Conservation (phyloP, 169 alveolate species). For the Eimeria acervulina region DNA sequence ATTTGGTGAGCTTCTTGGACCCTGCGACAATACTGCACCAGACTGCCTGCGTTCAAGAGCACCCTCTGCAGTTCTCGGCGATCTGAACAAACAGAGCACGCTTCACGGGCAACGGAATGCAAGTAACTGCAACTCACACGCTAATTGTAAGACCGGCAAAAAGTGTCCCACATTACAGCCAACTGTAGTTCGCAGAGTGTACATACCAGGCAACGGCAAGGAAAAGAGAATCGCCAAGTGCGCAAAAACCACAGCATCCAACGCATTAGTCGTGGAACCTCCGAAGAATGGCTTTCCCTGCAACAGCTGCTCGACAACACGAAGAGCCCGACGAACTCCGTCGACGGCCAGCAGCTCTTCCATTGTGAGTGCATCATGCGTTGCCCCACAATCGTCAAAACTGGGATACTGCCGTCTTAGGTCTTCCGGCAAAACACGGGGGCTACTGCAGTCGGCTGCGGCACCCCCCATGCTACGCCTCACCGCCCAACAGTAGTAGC, state of each 20-base stretch:
- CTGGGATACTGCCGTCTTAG: background rate
- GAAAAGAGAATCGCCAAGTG: slow-evolving; percentile 66
- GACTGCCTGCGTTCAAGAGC: background rate
- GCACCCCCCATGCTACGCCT: background rate
- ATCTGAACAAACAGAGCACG: slow-evolving; percentile 25
- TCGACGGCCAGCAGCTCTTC: slow-evolving; percentile 50
- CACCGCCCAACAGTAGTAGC: slow-evolving; percentile 68
- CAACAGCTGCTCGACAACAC: slow-evolving; percentile 74
- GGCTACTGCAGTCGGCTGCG: slow-evolving; percentile 7
- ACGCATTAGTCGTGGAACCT: background rate
- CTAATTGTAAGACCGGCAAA: background rate
- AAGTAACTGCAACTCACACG: background rate
- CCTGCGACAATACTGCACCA: slow-evolving; percentile 62
- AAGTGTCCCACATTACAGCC: background rate
- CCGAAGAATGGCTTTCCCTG: slow-evolving; percentile 34
- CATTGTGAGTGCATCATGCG: background rate
- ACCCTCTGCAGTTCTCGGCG: slow-evolving; percentile 37
- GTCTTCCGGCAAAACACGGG: slow-evolving; percentile 38
- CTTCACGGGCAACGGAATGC: background rate
- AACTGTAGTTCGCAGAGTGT: background rate
- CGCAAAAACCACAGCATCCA: slow-evolving; percentile 61
- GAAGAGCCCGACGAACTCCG: slow-evolving; percentile 49
- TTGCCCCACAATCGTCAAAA: background rate
- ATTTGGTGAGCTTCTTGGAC: slow-evolving; percentile 31
- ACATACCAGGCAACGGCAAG: slow-evolving; percentile 39